A percentile compares a stretch with the other conserved stretches of the same genome.
Conservation (phyloP, 148 eudicot species). For the Agrostemma githago region DNA sequence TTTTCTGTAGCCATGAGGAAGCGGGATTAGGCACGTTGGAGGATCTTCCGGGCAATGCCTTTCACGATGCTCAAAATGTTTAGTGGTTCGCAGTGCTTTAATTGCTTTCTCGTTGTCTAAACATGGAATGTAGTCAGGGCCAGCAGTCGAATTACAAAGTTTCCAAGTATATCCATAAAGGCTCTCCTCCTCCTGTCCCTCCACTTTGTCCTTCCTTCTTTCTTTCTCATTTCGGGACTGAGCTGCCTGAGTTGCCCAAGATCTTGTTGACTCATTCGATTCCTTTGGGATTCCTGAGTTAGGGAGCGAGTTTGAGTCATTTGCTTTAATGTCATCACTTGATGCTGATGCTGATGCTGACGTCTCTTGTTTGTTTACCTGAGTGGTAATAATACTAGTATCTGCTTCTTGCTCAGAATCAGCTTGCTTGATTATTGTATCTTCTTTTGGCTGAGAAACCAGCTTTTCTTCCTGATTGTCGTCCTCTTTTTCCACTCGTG, state of each 20-base stretch:
- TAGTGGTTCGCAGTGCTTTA: constrained; percentile 37
- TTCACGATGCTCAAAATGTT: constrained; percentile 75
- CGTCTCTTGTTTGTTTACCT: constrained; percentile 20
- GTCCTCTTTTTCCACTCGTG: constrained; percentile 16
- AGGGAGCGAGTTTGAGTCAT: constrained; percentile 27
- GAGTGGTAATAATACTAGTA: background rate
- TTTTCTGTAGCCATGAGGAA: constrained; percentile 61
- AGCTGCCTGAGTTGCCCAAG: constrained; percentile 76
- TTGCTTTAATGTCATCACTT: constrained; percentile 22
- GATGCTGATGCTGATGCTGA: constrained; percentile 1
- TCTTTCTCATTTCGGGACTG: constrained; percentile 60
- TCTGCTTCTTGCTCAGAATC: constrained; percentile 14
- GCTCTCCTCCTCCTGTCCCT: constrained; percentile 28
- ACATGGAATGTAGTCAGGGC: constrained; percentile 77
- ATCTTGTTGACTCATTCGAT: constrained; percentile 55
- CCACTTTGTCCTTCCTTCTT: constrained; percentile 39
- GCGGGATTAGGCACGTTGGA: constrained; percentile 63
- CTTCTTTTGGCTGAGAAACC: constrained; percentile 17
- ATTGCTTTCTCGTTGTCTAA: constrained; percentile 69
- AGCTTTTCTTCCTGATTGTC: constrained; percentile 22
- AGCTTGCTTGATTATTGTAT: constrained; percentile 6
- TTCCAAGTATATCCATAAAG: constrained; percentile 47
- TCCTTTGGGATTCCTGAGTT: constrained; percentile 71
- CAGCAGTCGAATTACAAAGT: constrained; percentile 71
- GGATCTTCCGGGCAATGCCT: constrained; percentile 78